phyloP scores from a whole-genome alignment of 257 asterid species.

The Lycium ferocissimum region DNA sequence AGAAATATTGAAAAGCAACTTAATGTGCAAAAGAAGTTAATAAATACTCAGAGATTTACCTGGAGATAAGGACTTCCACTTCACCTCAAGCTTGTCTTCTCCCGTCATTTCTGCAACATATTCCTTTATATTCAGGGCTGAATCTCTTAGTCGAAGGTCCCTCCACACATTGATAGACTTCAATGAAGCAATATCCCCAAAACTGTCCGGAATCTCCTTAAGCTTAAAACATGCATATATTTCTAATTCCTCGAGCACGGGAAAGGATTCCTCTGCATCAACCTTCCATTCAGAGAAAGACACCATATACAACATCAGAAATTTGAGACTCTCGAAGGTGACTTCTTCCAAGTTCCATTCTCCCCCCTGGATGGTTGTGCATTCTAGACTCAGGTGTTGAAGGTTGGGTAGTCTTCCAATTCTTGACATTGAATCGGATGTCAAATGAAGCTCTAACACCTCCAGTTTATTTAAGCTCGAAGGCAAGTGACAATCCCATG shows the following conservation, averaged over 20 bases:
- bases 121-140: background rate
- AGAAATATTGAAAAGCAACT: background rate
- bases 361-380: background rate
- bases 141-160: background rate
- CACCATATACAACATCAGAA: background rate
- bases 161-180: background rate
- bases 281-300: background rate
- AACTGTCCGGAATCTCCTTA: background rate
- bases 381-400: background rate
- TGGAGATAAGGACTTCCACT: background rate
- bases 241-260: background rate
- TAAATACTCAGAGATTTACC: background rate
- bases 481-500: background rate
- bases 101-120: background rate
- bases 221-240: background rate
- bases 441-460: background rate
- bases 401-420: constrained; percentile 20
- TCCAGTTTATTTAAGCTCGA: background rate
- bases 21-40: no score
- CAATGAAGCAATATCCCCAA: background rate
- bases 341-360: background rate
- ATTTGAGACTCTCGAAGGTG: background rate
- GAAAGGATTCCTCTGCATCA: background rate
- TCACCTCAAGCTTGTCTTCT: background rate
- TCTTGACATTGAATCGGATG: background rate